A percentile compares a stretch with the other conserved stretches of the same genome.
Evolutionary conservation across 2,329 filamentous ascomycete genomes (phyloP).

Genomic region (Cercospora sp.): DNA sequence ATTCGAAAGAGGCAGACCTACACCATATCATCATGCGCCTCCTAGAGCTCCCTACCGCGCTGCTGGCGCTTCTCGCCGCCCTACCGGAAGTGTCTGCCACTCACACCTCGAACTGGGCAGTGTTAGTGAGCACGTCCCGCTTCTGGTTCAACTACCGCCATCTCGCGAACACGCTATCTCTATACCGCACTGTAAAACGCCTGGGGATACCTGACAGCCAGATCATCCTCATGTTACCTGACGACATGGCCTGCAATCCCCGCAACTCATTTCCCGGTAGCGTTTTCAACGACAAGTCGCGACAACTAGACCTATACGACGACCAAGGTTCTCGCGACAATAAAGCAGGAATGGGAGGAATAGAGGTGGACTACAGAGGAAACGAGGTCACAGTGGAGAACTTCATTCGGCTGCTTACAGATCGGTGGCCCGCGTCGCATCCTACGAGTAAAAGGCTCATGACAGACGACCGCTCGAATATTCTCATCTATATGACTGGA

Average conservation of each 20-base stretch:
- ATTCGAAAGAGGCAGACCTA: neutral
- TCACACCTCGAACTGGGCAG: slow-evolving; percentile 98
- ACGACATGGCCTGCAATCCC: slow-evolving; percentile 99
- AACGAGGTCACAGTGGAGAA: slow-evolving; percentile 99
- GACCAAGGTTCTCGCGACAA: slow-evolving; percentile 51
- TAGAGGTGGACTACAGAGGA: slow-evolving; percentile 96
- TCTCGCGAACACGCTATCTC: slow-evolving; percentile 92
- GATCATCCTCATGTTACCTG: slow-evolving; percentile 99
- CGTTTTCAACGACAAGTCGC: slow-evolving; percentile 97
- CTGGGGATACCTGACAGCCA: slow-evolving; percentile 97
- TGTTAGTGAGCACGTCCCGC: slow-evolving; percentile 95
- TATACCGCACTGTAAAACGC: slow-evolving; percentile 97
- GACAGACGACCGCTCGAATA: slow-evolving; percentile 94
- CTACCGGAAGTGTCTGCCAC: slow-evolving; percentile 56
- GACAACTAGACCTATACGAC: slow-evolving; percentile 92
- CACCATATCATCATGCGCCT: slow-evolving; percentile 29
- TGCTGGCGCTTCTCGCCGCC: slow-evolving; percentile 31
- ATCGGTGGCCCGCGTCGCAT: slow-evolving; percentile 91
- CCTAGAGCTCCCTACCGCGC: slow-evolving; percentile 30
- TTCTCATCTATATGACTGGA: slow-evolving; percentile 98
- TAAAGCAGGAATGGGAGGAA: slow-evolving; percentile 47
- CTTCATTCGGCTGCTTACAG: slow-evolving; percentile 92
- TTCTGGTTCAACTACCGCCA: slow-evolving; percentile 99
- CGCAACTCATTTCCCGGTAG: slow-evolving; percentile 97
- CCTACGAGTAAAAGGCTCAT: slow-evolving; percentile 89